Percentiles rank a stretch among this genome's conserved stretches.
phyloP scores from a whole-genome alignment of 805 yeast species.

The Yarrowia sp. region DNA sequence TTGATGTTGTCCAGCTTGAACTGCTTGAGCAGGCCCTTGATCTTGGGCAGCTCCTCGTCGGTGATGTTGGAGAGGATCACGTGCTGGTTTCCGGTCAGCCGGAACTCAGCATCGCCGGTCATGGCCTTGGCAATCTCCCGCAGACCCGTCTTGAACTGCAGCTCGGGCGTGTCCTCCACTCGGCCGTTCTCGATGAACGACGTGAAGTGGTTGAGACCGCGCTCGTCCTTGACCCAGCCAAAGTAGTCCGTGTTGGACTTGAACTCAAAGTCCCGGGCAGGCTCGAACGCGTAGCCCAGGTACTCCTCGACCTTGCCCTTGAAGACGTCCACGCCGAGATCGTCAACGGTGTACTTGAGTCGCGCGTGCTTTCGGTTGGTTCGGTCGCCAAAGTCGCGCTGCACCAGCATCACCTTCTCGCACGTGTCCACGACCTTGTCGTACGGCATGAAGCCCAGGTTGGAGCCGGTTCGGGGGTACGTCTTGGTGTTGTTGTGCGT shows the following conservation, averaged over 20 bases:
- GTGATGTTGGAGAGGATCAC: slow-evolving; percentile 69
- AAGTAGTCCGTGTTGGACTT: slow-evolving; percentile 86
- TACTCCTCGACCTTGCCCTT: slow-evolving; percentile 77
- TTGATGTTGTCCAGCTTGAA: slow-evolving; percentile 81
- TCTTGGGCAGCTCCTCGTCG: slow-evolving; percentile 60
- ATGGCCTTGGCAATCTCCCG: slow-evolving; percentile 71
- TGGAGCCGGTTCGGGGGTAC: slow-evolving; percentile 90
- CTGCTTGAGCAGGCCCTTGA: slow-evolving; percentile 64
- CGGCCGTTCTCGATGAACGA: slow-evolving; percentile 95
- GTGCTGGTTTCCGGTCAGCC: slow-evolving; percentile 96
- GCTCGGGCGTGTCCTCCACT: slow-evolving; percentile 86
- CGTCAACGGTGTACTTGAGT: slow-evolving; percentile 94
- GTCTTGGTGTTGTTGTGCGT: slow-evolving; percentile 97
- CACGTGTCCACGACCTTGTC: slow-evolving; percentile 75
- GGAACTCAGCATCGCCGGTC: slow-evolving; percentile 64
- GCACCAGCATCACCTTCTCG: slow-evolving; percentile 89
- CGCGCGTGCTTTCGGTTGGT: slow-evolving; percentile 96
- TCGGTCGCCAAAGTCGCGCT: slow-evolving; percentile 94
- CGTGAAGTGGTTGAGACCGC: slow-evolving; percentile 83
- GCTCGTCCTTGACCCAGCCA: slow-evolving; percentile 84
- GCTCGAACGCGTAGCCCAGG: slow-evolving; percentile 72
- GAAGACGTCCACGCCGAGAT: slow-evolving; percentile 83
- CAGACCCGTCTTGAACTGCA: slow-evolving; percentile 87
- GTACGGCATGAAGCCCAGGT: slow-evolving; percentile 69
- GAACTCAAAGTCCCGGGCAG: slow-evolving; percentile 69